These are phyloP conservation scores for Lyophyllum decastes DNA, from an alignment of 768 basidiomycete species.

Conservation along the genomic window DNA sequence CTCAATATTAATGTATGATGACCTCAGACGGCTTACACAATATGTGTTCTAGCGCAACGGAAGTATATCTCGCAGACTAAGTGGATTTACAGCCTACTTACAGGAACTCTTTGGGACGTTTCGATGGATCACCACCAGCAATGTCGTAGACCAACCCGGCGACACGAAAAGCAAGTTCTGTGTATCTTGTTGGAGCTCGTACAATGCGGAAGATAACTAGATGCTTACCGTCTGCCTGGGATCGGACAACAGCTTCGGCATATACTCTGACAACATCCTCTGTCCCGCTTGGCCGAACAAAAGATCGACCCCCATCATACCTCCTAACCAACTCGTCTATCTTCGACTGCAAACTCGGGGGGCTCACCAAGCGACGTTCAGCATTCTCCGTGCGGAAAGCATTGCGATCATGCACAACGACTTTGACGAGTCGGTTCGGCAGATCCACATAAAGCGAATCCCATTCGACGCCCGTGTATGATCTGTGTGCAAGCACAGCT, in stretches of 20 bases:
- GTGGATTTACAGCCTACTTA: slow-evolving; percentile 43
- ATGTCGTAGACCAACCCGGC: slow-evolving; percentile 86
- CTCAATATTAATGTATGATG: neutral
- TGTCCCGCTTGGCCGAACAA: slow-evolving; percentile 96
- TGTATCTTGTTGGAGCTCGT: neutral
- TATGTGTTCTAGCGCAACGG: slow-evolving; percentile 35
- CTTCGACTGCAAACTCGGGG: slow-evolving; percentile 75
- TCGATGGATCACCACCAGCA: slow-evolving; percentile 74
- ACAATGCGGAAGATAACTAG: neutral
- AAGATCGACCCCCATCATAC: slow-evolving; percentile 84
- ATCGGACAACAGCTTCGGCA: slow-evolving; percentile 79
- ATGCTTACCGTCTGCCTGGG: slow-evolving; percentile 76
- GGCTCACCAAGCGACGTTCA: slow-evolving; percentile 83
- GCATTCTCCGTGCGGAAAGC: slow-evolving; percentile 92
- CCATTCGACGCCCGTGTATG: slow-evolving; percentile 86
- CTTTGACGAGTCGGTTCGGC: slow-evolving; percentile 94
- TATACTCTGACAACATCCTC: slow-evolving; percentile 98
- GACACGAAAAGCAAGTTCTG: slow-evolving; percentile 85
- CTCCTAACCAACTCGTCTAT: slow-evolving; percentile 80
- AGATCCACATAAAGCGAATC: slow-evolving; percentile 91
- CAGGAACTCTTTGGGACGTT: slow-evolving; percentile 80
- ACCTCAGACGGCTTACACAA: slow-evolving; percentile 6
- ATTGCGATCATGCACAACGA: slow-evolving; percentile 79
- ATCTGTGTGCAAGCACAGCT: slow-evolving; percentile 84
- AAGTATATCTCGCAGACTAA: neutral